Evolutionary conservation across 371 early-diverging fungal species (phyloP), one percentile per base, ranked within the genome.

Genomic region (Nosema muscidifuracis): DNA sequence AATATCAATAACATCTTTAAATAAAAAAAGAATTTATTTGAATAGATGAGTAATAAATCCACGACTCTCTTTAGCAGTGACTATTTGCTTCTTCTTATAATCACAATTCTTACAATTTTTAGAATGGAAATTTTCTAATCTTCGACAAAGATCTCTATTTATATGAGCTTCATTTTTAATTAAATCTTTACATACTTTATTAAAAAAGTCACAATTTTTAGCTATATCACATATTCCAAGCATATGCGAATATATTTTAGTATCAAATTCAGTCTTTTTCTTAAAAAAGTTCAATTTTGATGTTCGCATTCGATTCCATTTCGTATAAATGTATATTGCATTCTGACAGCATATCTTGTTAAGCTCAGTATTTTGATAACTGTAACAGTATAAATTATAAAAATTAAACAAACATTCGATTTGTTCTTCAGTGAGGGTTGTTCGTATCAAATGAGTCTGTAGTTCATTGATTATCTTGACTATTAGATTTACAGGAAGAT

Each of bases 111-210:
- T 20, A 18, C 63, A 58, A 20, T 64, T 64, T 31, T 42, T 56
- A n/a, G 38, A 24, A 57, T 75, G 76, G 26, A 40, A 44, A 20
- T 51, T 70, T 24, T 75, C 60, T 34, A 69, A 12, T 30, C 42
- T 53, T 26, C 15, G 50, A 53, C 53, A 62, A 7, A 65, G 7
- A 33, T 65, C 70, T 43, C 30, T 60, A 28, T 47, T 66, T 28
- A 70, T 30, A 18, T 65, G 64, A 12, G 40, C 26, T 34, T 65
- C 51, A 22, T 40, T 42, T 6, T 43, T 31, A 28, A 60, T 1
- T 33, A 75, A n/a, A 50, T 69, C 71, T 22, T 66, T 64, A 36
- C 65, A 75, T 12, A 75, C 58, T 34, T 42, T 43, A 22, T 42
- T 30, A 26, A 75, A 75, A 22, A 31, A 28, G 12, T 60, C 61